Percentiles rank a stretch among this genome's conserved stretches.
Conservation (phyloP, 495 filamentous ascomycete species). For the Astrocystis sublimbata region DNA sequence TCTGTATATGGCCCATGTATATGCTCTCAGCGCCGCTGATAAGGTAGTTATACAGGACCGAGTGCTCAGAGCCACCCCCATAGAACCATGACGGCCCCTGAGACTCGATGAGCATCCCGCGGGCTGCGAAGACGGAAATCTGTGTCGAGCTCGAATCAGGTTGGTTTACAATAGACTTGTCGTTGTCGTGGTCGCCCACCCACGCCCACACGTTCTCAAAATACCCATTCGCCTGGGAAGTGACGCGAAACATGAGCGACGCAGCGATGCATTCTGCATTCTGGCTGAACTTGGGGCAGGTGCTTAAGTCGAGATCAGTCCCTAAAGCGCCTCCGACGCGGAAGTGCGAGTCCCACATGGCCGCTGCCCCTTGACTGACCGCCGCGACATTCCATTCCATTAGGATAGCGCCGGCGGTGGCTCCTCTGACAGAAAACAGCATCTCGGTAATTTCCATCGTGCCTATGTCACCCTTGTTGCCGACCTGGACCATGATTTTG, state of each 20-base stretch:
- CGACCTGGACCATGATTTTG: slow-evolving; percentile 49
- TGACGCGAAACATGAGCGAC: slow-evolving; percentile 54
- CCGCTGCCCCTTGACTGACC: slow-evolving; percentile 14
- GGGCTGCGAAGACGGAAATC: slow-evolving; percentile 84
- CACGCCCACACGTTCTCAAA: slow-evolving; percentile 65
- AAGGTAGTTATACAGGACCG: slow-evolving; percentile 80
- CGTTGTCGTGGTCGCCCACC: slow-evolving; percentile 59
- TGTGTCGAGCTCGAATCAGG: slow-evolving; percentile 51
- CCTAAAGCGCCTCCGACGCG: slow-evolving; percentile 58
- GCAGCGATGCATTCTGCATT: slow-evolving; percentile 54
- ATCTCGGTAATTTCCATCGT: slow-evolving; percentile 53
- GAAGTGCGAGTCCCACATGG: slow-evolving; percentile 21
- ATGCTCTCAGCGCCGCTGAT: slow-evolving; percentile 72
- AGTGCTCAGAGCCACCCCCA: slow-evolving; percentile 80
- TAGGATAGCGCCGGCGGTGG: slow-evolving; percentile 33
- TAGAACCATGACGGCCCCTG: slow-evolving; percentile 64
- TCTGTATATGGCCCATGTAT: slow-evolving; percentile 81
- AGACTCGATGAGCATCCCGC: slow-evolving; percentile 73
- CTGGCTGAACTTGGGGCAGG: slow-evolving; percentile 47
- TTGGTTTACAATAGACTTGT: slow-evolving; percentile 52
- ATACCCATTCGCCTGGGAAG: slow-evolving; percentile 48
- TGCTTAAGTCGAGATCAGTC: slow-evolving; percentile 61
- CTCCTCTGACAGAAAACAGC: slow-evolving; percentile 32
- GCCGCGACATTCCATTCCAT: slow-evolving; percentile 38
- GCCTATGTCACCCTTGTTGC: slow-evolving; percentile 52